Base-by-base conservation (phyloP, 805 yeast species). In the Cyberlindnera xishuangbannaensis region DNA sequence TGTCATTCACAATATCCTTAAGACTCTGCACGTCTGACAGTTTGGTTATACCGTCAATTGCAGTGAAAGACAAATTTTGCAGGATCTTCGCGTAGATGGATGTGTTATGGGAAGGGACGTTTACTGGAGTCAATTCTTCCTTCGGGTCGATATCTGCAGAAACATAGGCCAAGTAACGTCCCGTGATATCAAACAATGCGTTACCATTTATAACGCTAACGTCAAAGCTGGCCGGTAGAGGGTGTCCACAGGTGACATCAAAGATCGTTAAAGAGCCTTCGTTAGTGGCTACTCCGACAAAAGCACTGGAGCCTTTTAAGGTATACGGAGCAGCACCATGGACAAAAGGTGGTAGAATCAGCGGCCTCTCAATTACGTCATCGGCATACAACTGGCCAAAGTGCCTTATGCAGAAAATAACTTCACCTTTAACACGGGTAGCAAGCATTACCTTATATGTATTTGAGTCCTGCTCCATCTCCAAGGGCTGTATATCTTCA, bases 31-130 rank as follows among this genome's bases (percentile, higher is more conserved):
- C 49, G 36, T 73, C 76, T 0, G 78, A 63, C 7, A 76, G 45
- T 42, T 62, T 65, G 41, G 61, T 56, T 12, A 72, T 44, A 10
- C 72, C 67, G 51, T 73, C 83, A 13, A 76, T 51, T 0, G 83
- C 76, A 3, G 69, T 61, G 35, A 65, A 62, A 2, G 80, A 71
- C 11, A 77, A 44, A 12, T 64, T 59, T 9, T 69, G 64, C 33
- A 76, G 48, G 1, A 77, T 34, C 34, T 40, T 50, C 12, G 47
- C 38, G 25, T 50, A 48, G 7, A 48, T 37, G 5, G 54, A 50
- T 8, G 33, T 43, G 18, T 39, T 46, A 8, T 47, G 40, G 3
- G 38, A 25, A 15, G 52, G 48, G 2, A 50, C 39, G 15, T 48
- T 44, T 29, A 48, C 15, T 12, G 34, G 26, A 2, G 50, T 47